Evolutionary conservation across 208 protist species (phyloP).

Genomic region (Angomonas ambiguus): DNA sequence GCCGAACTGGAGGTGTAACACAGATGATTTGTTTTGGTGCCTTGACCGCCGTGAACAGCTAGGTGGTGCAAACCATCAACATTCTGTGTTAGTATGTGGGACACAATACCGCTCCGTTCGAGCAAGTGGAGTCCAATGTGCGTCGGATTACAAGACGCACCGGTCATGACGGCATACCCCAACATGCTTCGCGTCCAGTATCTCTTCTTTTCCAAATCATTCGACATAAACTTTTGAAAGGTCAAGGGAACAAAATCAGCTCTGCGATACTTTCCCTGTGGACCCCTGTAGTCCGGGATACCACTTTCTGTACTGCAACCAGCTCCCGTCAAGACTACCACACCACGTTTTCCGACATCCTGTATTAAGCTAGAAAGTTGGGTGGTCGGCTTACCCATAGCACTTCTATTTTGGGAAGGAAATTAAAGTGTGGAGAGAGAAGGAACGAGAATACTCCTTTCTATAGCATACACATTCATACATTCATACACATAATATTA

Average conservation of each 20-base stretch:
- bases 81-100: slow-evolving; percentile 70
- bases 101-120: slow-evolving; percentile 23
- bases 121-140: slow-evolving; percentile 57
- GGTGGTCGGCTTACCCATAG: neutral
- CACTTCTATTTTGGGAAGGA: neutral
- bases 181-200: slow-evolving; percentile 82
- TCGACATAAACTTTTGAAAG: slow-evolving; percentile 54
- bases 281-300: slow-evolving; percentile 75
- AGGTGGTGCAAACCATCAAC: slow-evolving; percentile 84
- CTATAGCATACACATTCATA: neutral
- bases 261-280: slow-evolving; percentile 61
- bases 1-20: slow-evolving; percentile 50
- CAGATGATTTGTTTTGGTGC: slow-evolving; percentile 21
- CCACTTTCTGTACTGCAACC: slow-evolving; percentile 86
- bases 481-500: neutral
- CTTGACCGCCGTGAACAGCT: slow-evolving; percentile 42
- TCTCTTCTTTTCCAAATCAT: slow-evolving; percentile 55
- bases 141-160: slow-evolving; percentile 50
- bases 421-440: neutral
- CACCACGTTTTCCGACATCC: slow-evolving; percentile 5
- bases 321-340: slow-evolving; percentile 65
- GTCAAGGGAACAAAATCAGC: slow-evolving; percentile 65
- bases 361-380: slow-evolving; percentile 3
- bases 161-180: slow-evolving; percentile 49
- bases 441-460: neutral